phyloP scores from a whole-genome alignment of 1,284 basidiomycete species.

The Ganoderma sinense region DNA sequence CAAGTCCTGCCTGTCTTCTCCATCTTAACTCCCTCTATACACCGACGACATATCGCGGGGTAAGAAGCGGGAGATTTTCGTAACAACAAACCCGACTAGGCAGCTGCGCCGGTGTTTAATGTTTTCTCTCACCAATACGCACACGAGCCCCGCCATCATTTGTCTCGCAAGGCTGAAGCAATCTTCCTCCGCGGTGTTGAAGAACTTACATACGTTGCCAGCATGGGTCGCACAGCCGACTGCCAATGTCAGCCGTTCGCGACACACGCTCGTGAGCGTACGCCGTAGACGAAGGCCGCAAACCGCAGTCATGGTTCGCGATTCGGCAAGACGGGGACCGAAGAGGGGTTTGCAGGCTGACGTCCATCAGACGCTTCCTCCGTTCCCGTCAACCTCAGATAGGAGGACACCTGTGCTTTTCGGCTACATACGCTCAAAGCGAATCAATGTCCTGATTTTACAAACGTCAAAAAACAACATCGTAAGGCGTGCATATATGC shows the following conservation, averaged over 20 bases:
- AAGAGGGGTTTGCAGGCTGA: background rate
- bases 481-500: background rate
- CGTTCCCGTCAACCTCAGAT: background rate
- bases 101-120: background rate
- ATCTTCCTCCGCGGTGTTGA: background rate
- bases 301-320: background rate
- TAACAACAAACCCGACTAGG: background rate
- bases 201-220: background rate
- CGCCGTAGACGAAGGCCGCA: background rate
- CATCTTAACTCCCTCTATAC: background rate
- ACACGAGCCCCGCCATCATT: background rate
- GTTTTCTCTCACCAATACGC: background rate
- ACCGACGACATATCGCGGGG: background rate
- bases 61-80: background rate
- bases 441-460: background rate
- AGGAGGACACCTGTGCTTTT: background rate
- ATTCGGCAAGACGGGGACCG: background rate
- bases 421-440: background rate
- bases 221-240: background rate
- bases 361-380: conserved; percentile 2
- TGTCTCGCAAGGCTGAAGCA: background rate
- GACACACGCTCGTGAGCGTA: background rate
- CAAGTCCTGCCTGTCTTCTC: background rate
- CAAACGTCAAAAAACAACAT: background rate
- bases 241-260: background rate